These are phyloP conservation scores for Botryosphaeria agaves DNA, from an alignment of 2,329 filamentous ascomycete genomes.

Conservation along the genomic window DNA sequence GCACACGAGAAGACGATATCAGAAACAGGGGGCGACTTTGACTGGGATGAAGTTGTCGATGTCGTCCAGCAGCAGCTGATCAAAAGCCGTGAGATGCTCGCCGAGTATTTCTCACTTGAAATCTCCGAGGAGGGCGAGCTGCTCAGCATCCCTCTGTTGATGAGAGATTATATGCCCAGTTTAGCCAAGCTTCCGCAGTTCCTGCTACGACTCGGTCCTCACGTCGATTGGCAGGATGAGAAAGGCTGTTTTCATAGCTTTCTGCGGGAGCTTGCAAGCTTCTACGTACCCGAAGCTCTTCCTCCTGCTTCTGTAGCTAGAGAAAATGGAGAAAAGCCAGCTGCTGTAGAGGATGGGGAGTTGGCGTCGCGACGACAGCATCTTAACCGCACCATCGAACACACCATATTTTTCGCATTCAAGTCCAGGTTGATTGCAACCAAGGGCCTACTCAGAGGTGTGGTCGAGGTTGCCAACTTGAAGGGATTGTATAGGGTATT, in stretches of 20 bases:
- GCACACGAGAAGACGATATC: constrained; percentile 44
- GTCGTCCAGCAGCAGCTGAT: constrained; percentile 53
- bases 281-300: constrained; percentile 78
- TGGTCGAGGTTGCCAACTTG: constrained; percentile 77
- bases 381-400: constrained; percentile 60
- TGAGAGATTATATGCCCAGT: constrained; percentile 78
- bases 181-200: constrained; percentile 80
- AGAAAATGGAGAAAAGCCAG: constrained; percentile 4
- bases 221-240: constrained; percentile 75
- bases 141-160: constrained; percentile 60
- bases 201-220: constrained; percentile 70
- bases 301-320: constrained; percentile 32
- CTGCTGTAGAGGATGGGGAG: constrained; percentile 34
- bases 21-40: constrained; percentile 33
- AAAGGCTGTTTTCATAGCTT: constrained; percentile 74
- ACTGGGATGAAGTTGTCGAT: constrained; percentile 48
- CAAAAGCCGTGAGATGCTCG: constrained; percentile 65
- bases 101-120: constrained; percentile 81
- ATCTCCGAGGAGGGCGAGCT: constrained; percentile 65
- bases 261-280: constrained; percentile 69
- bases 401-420: constrained; percentile 80
- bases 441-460: constrained; percentile 52
- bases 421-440: constrained; percentile 72
- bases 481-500: constrained; percentile 91
- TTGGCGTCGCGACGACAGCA: constrained; percentile 32